phyloP scores from a whole-genome alignment of 2,329 filamentous ascomycete species.

The Diaporthe aspalathi region DNA sequence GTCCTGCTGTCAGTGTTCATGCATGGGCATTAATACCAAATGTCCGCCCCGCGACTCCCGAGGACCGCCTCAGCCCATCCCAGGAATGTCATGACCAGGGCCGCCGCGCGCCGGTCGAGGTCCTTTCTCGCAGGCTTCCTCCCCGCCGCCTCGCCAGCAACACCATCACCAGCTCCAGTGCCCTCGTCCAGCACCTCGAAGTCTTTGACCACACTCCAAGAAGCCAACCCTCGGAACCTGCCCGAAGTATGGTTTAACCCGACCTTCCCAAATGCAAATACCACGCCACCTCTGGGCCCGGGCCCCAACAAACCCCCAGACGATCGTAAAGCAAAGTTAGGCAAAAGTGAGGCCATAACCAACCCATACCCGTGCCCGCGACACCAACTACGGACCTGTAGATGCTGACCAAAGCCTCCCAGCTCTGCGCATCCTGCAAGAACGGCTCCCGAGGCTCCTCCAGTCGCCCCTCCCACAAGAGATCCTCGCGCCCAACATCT shows the following conservation, averaged over 20 bases:
- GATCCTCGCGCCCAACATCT: slow-evolving; percentile 80
- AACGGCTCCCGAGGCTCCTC: slow-evolving; percentile 74
- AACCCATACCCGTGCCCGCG: not conserved
- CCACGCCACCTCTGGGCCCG: slow-evolving; percentile 40
- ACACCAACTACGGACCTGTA: not conserved
- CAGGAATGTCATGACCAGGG: slow-evolving; percentile 44
- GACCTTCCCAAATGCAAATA: slow-evolving; percentile 47
- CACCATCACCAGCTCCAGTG: slow-evolving; percentile 31
- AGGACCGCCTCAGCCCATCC: slow-evolving; percentile 45
- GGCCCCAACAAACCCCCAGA: slow-evolving; percentile 55
- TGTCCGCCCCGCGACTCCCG: slow-evolving; percentile 50
- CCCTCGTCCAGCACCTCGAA: slow-evolving; percentile 36
- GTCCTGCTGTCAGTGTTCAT: slow-evolving; percentile 24
- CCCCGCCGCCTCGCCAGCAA: slow-evolving; percentile 32
- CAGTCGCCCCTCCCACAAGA: slow-evolving; percentile 77
- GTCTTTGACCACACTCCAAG: slow-evolving; percentile 41
- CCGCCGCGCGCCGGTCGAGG: slow-evolving; percentile 43
- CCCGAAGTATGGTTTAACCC: slow-evolving; percentile 59
- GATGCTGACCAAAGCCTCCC: slow-evolving; percentile 26
- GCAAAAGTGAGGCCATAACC: slow-evolving; percentile 63
- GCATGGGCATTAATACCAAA: slow-evolving; percentile 47
- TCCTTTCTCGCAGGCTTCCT: slow-evolving; percentile 37
- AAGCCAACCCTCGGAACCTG: slow-evolving; percentile 45
- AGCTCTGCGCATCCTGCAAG: slow-evolving; percentile 75
- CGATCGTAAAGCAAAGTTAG: slow-evolving; percentile 71